Conservation (phyloP, 2,329 filamentous ascomycete species). For the Podosphaera xanthii region DNA sequence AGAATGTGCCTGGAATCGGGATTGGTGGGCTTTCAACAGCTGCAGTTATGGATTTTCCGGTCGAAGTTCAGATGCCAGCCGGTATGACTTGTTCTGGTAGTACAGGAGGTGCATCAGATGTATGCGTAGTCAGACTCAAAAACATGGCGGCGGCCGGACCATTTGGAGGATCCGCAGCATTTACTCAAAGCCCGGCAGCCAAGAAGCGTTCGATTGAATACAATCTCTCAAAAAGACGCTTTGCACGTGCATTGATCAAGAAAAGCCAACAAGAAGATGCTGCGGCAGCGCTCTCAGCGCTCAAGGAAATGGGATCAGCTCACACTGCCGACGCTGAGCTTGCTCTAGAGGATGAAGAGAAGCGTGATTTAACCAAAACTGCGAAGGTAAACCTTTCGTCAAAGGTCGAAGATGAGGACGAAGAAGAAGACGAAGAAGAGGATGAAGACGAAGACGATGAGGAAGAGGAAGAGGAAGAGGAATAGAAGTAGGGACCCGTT, state of each 20-base stretch:
- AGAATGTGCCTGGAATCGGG: slow-evolving; percentile 20
- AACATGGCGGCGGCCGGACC: slow-evolving; percentile 36
- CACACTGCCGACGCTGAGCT: not conserved
- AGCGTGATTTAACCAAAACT: not conserved
- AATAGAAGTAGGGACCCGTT: no score
- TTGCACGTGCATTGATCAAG: slow-evolving; percentile 12
- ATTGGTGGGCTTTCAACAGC: slow-evolving; percentile 12
- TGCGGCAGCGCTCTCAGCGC: not conserved
- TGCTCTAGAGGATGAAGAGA: not conserved
- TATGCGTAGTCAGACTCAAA: slow-evolving; percentile 41
- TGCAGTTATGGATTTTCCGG: slow-evolving; percentile 34
- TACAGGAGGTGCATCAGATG: slow-evolving; percentile 33
- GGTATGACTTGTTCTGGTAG: slow-evolving; percentile 31
- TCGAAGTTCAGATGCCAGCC: slow-evolving; percentile 15
- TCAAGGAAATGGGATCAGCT: not conserved
- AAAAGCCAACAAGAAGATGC: not conserved
- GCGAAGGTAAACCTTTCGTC: not conserved
- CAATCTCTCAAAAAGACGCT: slow-evolving; percentile 20
- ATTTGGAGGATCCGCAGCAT: slow-evolving; percentile 40
- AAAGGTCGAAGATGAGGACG: not conserved
- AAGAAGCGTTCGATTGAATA: slow-evolving; percentile 37
- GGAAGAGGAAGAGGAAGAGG: not conserved
- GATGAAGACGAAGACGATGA: not conserved
- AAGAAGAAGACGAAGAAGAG: not conserved
- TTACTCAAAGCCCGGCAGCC: slow-evolving; percentile 32